phyloP scores from a whole-genome alignment of 1,139 yeast species.

The Debaryomycetaceae sp. region DNA sequence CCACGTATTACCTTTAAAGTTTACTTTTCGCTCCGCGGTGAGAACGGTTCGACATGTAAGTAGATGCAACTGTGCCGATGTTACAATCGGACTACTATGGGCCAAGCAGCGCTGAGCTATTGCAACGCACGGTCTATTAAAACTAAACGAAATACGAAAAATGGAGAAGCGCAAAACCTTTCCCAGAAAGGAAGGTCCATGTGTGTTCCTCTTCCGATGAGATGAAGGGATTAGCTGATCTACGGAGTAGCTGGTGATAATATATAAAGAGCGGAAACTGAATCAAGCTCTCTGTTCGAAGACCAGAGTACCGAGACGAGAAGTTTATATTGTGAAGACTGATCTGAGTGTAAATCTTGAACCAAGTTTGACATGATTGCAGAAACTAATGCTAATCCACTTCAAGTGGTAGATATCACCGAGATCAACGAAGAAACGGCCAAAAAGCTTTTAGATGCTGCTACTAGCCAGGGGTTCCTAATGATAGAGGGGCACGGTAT shows the following conservation, averaged over 20 bases:
- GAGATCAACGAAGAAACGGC: slow-evolving; percentile 41
- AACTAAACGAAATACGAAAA: too few species aligned
- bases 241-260: neutral
- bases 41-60: too few species aligned
- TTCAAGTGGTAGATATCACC: slow-evolving; percentile 57
- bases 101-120: too few species aligned
- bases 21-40: too few species aligned
- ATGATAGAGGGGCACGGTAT: slow-evolving; percentile 73
- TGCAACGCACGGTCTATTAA: too few species aligned
- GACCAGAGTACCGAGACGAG: too few species aligned
- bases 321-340: too few species aligned
- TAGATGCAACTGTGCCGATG: too few species aligned
- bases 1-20: too few species aligned
- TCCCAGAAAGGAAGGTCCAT: neutral
- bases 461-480: slow-evolving; percentile 65
- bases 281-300: too few species aligned
- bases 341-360: too few species aligned
- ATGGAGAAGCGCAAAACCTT: neutral
- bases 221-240: neutral
- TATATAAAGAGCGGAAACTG: neutral
- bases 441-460: slow-evolving; percentile 56
- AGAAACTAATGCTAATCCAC: slow-evolving; percentile 27
- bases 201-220: neutral
- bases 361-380: neutral
- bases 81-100: too few species aligned